These are phyloP conservation scores for Mycogone perniciosa DNA, from an alignment of 2,329 filamentous ascomycete species.

Conservation along the genomic window DNA sequence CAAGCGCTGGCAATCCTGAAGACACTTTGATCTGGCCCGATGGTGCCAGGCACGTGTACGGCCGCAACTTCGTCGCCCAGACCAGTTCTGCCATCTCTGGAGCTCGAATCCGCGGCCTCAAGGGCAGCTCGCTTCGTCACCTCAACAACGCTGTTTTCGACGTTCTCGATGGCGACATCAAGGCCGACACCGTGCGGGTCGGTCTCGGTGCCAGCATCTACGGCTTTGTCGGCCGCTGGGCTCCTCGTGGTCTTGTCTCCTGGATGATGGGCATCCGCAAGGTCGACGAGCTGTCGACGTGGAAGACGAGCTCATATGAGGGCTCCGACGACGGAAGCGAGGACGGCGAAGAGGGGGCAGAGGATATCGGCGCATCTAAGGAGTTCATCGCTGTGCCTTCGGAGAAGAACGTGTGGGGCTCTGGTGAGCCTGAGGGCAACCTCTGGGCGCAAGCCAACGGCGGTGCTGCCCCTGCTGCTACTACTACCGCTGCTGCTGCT, in stretches of 20 bases:
- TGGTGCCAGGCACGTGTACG: conserved; percentile 53
- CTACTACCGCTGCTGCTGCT: not conserved
- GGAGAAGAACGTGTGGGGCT: conserved; percentile 35
- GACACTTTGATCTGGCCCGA: conserved; percentile 58
- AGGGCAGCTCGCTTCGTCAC: conserved; percentile 66
- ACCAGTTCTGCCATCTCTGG: conserved; percentile 50
- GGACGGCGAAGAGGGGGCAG: conserved; percentile 22
- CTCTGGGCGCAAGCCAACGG: not conserved
- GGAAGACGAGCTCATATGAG: conserved; percentile 41
- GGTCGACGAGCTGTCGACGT: conserved; percentile 50
- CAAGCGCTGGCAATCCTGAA: conserved; percentile 34
- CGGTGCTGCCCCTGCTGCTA: not conserved
- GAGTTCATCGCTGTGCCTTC: conserved; percentile 48
- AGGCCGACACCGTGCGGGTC: conserved; percentile 62
- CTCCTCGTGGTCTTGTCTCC: conserved; percentile 70
- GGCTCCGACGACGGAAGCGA: conserved; percentile 33
- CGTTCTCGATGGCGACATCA: conserved; percentile 63
- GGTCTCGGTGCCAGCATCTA: conserved; percentile 82
- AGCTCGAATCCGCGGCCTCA: conserved; percentile 51
- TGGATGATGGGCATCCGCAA: conserved; percentile 85
- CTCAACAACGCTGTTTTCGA: conserved; percentile 88
- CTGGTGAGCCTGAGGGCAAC: conserved; percentile 28
- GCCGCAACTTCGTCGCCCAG: conserved; percentile 53
- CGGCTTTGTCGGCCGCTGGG: conserved; percentile 75
- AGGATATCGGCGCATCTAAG: conserved; percentile 23